phyloP scores from a whole-genome alignment of 2,329 filamentous ascomycete genomes.

The Penicillium sp. region DNA sequence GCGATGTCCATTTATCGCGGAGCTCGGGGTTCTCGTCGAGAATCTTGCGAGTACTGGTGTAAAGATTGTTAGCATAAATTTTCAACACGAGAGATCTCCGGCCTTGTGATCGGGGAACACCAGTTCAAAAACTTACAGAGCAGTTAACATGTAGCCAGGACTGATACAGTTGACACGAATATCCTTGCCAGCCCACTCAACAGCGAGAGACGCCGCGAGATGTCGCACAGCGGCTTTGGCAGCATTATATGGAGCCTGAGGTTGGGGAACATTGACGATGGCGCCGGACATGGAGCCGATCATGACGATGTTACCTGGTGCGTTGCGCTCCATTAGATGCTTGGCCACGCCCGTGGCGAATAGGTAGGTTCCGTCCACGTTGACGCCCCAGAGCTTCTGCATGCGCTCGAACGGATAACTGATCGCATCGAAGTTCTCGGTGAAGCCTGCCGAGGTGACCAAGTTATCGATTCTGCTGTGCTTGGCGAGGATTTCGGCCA shows the following conservation, averaged over 20 bases:
- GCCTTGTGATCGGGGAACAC: neutral
- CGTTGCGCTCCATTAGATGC: slow-evolving; percentile 80
- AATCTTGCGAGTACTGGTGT: slow-evolving; percentile 79
- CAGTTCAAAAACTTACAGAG: slow-evolving; percentile 63
- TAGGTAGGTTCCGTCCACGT: slow-evolving; percentile 88
- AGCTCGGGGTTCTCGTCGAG: slow-evolving; percentile 89
- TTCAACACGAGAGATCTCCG: no score
- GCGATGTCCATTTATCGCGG: slow-evolving; percentile 82
- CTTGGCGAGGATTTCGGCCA: slow-evolving; percentile 65
- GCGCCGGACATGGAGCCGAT: slow-evolving; percentile 93
- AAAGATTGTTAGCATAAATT: neutral
- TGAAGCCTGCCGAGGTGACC: slow-evolving; percentile 95
- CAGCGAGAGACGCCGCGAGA: slow-evolving; percentile 79
- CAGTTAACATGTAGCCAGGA: slow-evolving; percentile 94
- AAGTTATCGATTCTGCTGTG: slow-evolving; percentile 87
- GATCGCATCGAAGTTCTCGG: slow-evolving; percentile 90
- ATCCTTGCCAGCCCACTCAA: slow-evolving; percentile 85
- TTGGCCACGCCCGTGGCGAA: slow-evolving; percentile 82
- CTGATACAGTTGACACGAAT: slow-evolving; percentile 95
- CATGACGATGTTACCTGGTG: slow-evolving; percentile 82
- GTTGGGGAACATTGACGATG: slow-evolving; percentile 94
- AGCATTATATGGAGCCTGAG: slow-evolving; percentile 88
- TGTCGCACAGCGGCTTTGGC: slow-evolving; percentile 91
- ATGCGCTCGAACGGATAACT: slow-evolving; percentile 88
- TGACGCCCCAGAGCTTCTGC: slow-evolving; percentile 90